Base-by-base conservation (phyloP, 345 rosid genomes). In the Carallia brachiata region DNA sequence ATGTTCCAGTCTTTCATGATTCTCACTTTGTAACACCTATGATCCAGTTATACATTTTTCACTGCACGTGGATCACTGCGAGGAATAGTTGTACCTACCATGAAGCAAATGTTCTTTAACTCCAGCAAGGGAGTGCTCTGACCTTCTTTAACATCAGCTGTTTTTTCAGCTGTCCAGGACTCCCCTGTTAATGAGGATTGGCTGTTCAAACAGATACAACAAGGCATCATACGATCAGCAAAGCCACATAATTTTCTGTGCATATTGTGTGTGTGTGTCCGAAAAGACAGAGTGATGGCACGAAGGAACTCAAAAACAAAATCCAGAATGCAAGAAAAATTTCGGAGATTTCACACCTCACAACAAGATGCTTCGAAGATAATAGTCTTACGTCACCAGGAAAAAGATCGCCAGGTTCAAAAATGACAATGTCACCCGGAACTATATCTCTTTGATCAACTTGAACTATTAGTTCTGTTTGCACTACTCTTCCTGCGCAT, bases 131-230 rank as follows among this genome's bases (percentile, higher is more conserved):
- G 94, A 62, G 90, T 89, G 75, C 78, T 75, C 34, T 47, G 75
- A 61, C 71, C 77, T 71, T 89, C 91, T 76, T 68, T 85, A 60
- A 77, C 69, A 62, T 86, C 84, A 56, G 91, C 91, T 27, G 71
- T 78, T 76, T 89, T 89, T 34, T 87, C 89, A 0, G 88, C 62
- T 73, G 82, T 54, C 84, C 81, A 81, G n/a, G 89, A 77, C 77
- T 89, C 94, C 6, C 88, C 91, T 66, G 94, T 89, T 75, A 89
- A 84, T 10, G 94, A 86, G 61, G 91, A 84, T 66, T 89, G 94
- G 77, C 89, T 89, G 89, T 69, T 66, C 70, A 68, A 79, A 72
- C 73, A 60, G 59, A 71, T 70, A 80, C 56, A 61, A 72, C 68
- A 61, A 76, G 63, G n/a, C 50, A 27, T 64, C 70, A 47, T 58